Conservation (phyloP, 2,329 filamentous ascomycete genomes). For the Harringtonia lauricola region DNA sequence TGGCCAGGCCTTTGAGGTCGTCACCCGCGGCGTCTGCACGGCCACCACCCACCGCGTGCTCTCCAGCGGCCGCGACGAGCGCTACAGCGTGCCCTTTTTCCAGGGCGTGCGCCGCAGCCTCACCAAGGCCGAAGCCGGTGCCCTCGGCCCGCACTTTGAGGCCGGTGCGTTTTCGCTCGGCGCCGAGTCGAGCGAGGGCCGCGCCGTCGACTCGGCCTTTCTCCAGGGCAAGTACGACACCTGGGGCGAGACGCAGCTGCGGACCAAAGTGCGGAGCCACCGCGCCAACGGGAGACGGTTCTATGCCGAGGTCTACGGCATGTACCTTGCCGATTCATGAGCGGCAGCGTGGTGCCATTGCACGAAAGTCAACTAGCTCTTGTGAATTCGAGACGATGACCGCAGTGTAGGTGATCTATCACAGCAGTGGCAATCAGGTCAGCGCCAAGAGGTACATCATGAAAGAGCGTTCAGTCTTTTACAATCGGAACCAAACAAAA, state of each 20-base stretch:
- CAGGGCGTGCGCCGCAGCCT: constrained; percentile 37
- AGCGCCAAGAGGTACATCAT: too few species aligned
- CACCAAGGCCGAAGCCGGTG: constrained; percentile 29
- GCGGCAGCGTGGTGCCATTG: too few species aligned
- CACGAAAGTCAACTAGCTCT: too few species aligned
- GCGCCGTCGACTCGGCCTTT: constrained; percentile 36
- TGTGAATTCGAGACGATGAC: too few species aligned
- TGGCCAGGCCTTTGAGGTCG: constrained; percentile 46
- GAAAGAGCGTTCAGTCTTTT: too few species aligned
- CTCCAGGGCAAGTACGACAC: constrained; percentile 37
- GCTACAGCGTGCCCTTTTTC: constrained; percentile 34
- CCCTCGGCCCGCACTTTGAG: constrained; percentile 23
- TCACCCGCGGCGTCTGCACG: constrained; percentile 40
- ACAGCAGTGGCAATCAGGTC: too few species aligned
- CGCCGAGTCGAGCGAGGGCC: constrained; percentile 22
- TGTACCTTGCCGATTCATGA: too few species aligned
- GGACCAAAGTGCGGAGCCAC: constrained; percentile 43
- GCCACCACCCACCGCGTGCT: constrained; percentile 38
- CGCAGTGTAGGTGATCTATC: too few species aligned
- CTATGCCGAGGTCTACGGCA: constrained; percentile 34
- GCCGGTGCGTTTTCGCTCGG: background rate
- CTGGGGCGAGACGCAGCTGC: constrained; percentile 42
- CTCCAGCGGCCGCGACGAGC: constrained; percentile 14
- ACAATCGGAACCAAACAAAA: too few species aligned
- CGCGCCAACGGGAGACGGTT: constrained; percentile 34